phyloP scores from a whole-genome alignment of 23 red algal genomes.

The Gracilaria gracilis region DNA sequence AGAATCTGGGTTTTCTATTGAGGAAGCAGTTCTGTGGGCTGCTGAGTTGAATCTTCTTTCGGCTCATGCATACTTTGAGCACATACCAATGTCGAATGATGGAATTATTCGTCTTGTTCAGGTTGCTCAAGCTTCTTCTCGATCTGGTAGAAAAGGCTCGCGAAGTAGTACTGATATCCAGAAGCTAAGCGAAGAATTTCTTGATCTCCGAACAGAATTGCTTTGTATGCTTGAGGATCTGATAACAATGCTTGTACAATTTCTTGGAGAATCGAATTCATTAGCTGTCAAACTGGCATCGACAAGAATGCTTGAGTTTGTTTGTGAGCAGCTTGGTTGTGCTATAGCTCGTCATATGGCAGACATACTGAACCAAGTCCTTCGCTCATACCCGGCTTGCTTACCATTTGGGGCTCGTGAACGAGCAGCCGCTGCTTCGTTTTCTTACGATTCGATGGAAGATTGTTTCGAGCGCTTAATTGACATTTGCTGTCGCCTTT shows the following conservation, averaged over 20 bases:
- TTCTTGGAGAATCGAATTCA: slow-evolving; percentile 51
- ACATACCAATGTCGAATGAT: slow-evolving; percentile 66
- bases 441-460: slow-evolving; percentile 82
- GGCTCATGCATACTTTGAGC: slow-evolving; percentile 78
- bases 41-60: slow-evolving; percentile 69
- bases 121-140: slow-evolving; percentile 28
- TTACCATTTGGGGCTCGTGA: slow-evolving; percentile 64
- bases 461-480: slow-evolving; percentile 81
- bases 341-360: slow-evolving; percentile 67
- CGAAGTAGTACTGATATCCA: slow-evolving; percentile 8
- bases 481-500: slow-evolving; percentile 79
- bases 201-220: slow-evolving; percentile 76
- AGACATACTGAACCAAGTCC: slow-evolving; percentile 62
- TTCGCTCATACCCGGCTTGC: slow-evolving; percentile 63
- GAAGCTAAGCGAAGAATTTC: slow-evolving; percentile 52
- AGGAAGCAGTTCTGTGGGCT: slow-evolving; percentile 58
- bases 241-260: slow-evolving; percentile 58
- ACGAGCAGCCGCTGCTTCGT: slow-evolving; percentile 68
- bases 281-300: slow-evolving; percentile 63
- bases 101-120: slow-evolving; percentile 62
- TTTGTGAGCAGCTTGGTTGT: slow-evolving; percentile 82
- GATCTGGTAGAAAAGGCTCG: not conserved
- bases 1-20: slow-evolving; percentile 14
- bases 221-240: slow-evolving; percentile 60
- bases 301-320: slow-evolving; percentile 73